Conservation (phyloP, 257 asterid species). For the Penstemon eatonii region DNA sequence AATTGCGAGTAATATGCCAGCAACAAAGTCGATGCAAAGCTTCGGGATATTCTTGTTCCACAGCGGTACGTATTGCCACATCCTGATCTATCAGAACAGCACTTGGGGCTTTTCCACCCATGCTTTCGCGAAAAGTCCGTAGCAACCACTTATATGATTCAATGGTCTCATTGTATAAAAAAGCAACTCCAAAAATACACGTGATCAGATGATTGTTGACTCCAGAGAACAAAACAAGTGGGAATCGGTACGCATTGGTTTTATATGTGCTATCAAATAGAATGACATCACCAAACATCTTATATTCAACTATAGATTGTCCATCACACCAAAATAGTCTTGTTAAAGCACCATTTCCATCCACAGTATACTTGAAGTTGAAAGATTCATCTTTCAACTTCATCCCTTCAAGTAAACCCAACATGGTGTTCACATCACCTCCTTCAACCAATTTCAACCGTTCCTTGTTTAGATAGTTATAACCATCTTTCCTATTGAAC, state of each 20-base stretch:
- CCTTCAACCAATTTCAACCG: neutral
- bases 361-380: too few relatives aligned
- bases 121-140: neutral
- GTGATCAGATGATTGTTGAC: neutral
- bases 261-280: neutral
- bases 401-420: too few relatives aligned
- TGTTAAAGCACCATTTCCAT: too few relatives aligned
- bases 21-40: too few relatives aligned
- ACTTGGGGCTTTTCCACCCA: neutral
- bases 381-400: too few relatives aligned
- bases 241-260: neutral
- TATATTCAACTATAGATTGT: neutral
- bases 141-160: neutral
- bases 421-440: too few relatives aligned
- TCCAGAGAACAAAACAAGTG: neutral
- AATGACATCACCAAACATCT: neutral
- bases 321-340: neutral
- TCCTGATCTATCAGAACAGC: neutral
- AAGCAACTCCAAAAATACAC: neutral
- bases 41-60: too few relatives aligned
- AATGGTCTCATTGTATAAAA: neutral
- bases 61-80: neutral
- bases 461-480: neutral
- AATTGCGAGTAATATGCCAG: too few relatives aligned
- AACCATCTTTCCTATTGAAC: neutral